Conservation (phyloP, 305 asterid genomes). For the Fraxinus floribunda region DNA sequence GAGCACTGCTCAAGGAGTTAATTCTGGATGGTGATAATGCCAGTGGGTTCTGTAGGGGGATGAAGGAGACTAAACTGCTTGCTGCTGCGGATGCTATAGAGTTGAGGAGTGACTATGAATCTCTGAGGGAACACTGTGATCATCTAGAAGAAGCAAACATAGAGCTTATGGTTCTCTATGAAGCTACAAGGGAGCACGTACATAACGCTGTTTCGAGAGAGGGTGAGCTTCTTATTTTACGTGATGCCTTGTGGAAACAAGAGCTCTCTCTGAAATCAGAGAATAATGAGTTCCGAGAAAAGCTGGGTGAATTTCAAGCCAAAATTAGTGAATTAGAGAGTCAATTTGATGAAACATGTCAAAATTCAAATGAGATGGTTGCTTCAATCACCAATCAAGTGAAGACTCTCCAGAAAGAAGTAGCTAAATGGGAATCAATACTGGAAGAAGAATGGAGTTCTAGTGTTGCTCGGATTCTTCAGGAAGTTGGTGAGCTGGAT, state of each 20-base stretch:
- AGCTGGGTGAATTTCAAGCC: slow-evolving; percentile 44
- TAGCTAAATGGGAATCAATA: slow-evolving; percentile 45
- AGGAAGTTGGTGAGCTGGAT: slow-evolving; percentile 55
- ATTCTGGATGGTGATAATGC: slow-evolving; percentile 50
- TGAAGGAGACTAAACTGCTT: slow-evolving; percentile 39
- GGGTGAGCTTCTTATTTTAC: slow-evolving; percentile 51
- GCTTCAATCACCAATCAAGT: slow-evolving; percentile 54
- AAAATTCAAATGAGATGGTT: slow-evolving; percentile 51
- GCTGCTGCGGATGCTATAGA: slow-evolving; percentile 40
- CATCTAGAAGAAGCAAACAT: slow-evolving; percentile 61
- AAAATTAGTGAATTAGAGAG: slow-evolving; percentile 52
- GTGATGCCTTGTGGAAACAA: slow-evolving; percentile 54
- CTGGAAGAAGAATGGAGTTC: slow-evolving; percentile 67
- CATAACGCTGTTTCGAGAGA: slow-evolving; percentile 40
- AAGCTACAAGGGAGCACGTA: slow-evolving; percentile 51
- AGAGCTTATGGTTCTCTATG: slow-evolving; percentile 71
- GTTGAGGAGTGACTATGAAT: slow-evolving; percentile 37
- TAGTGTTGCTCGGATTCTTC: slow-evolving; percentile 50
- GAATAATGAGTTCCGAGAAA: slow-evolving; percentile 52
- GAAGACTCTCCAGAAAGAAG: slow-evolving; percentile 57
- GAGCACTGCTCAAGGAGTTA: slow-evolving; percentile 49
- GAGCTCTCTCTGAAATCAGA: slow-evolving; percentile 51
- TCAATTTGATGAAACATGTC: slow-evolving; percentile 50
- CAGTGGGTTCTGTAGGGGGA: slow-evolving; percentile 43
- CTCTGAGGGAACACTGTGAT: slow-evolving; percentile 48